Conservation (phyloP, 1,284 basidiomycete species). For the Prillingera fragicola region DNA sequence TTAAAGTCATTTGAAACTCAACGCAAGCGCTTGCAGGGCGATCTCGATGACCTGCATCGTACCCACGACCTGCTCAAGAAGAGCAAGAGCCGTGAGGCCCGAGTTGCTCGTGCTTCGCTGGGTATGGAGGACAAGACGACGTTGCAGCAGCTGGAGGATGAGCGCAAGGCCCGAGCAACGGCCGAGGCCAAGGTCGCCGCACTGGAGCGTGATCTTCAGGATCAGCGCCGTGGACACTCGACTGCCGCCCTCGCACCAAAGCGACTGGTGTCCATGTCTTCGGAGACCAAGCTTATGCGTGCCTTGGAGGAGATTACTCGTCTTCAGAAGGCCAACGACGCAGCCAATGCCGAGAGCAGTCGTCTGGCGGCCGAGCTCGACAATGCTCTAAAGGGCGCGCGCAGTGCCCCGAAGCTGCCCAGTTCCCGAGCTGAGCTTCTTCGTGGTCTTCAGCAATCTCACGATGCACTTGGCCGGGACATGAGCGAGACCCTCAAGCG, state of each 20-base stretch:
- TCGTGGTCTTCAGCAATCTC: constrained; percentile 39
- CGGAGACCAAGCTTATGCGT: constrained; percentile 24
- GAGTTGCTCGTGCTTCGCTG: constrained; percentile 32
- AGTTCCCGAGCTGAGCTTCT: constrained; percentile 35
- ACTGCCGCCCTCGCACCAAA: constrained; percentile 19
- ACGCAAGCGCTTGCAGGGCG: constrained; percentile 61
- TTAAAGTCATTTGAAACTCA: constrained; percentile 40
- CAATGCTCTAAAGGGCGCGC: neutral
- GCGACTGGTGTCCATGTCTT: constrained; percentile 7
- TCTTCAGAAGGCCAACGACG: constrained; percentile 26
- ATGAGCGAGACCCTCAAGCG: constrained; percentile 42
- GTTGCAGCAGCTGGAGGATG: constrained; percentile 30
- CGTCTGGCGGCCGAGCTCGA: constrained; percentile 22
- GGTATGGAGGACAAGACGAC: constrained; percentile 34
- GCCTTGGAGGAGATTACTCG: constrained; percentile 30
- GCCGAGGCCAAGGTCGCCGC: constrained; percentile 31
- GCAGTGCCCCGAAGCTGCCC: neutral
- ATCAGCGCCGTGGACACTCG: constrained; percentile 32
- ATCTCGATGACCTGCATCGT: constrained; percentile 76
- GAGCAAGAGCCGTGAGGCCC: constrained; percentile 46
- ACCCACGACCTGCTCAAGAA: constrained; percentile 69
- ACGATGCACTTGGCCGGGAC: constrained; percentile 41
- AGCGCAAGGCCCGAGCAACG: constrained; percentile 27
- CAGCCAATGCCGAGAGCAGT: constrained; percentile 24
- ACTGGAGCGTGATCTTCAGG: constrained; percentile 40